Conservation (phyloP, 192 early-diverging fungal species). For the Rhizoclosmatium sp. region DNA sequence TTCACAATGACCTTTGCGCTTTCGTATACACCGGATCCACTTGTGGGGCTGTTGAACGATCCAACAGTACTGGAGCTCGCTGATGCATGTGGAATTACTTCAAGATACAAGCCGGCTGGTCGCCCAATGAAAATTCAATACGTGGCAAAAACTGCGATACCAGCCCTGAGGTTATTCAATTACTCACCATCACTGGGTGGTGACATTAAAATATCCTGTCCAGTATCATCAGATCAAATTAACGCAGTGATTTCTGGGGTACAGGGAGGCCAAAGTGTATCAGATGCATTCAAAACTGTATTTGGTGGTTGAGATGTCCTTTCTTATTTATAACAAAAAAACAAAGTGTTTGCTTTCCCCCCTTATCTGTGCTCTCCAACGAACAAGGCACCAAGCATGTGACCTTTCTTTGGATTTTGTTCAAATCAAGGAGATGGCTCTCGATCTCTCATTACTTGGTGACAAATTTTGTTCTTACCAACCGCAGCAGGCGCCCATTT, state of each 20-base stretch:
- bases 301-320: conserved; percentile 8
- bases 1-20: conserved; percentile 44
- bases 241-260: conserved; percentile 12
- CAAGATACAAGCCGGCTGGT: conserved; percentile 6
- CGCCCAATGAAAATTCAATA: conserved; percentile 43
- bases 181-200: conserved; percentile 28
- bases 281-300: conserved; percentile 5
- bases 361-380: no score
- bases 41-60: conserved; percentile 35
- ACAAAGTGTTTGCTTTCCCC: no score
- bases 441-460: no score
- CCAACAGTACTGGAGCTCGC: conserved; percentile 44
- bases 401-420: no score
- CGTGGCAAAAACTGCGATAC: conserved; percentile 26
- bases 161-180: conserved; percentile 31
- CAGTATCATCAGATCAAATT: conserved; percentile 5
- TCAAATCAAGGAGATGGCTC: no score
- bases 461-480: no score
- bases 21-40: conserved; percentile 32
- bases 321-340: no score
- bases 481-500: no score
- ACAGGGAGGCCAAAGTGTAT: background rate
- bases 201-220: conserved; percentile 29
- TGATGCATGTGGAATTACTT: conserved; percentile 41
- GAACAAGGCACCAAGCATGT: no score